phyloP scores from a whole-genome alignment of 306 rosid genomes.

The Gleditsia sinensis region DNA sequence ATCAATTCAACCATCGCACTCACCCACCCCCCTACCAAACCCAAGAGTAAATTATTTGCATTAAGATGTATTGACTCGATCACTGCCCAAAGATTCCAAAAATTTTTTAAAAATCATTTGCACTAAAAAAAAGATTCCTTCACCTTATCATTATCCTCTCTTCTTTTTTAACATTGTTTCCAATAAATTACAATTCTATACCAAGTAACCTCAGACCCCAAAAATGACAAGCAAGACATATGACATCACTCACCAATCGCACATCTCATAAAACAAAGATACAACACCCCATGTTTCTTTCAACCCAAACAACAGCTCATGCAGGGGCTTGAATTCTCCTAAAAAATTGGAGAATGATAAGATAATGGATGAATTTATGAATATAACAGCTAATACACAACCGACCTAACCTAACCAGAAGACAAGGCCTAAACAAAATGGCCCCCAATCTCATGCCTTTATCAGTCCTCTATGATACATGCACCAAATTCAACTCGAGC shows the following conservation, averaged over 20 bases:
- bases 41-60: no score
- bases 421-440: slow-evolving; percentile 77
- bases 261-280: slow-evolving; percentile 50
- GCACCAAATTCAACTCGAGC: slow-evolving; percentile 66
- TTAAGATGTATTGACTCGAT: no score
- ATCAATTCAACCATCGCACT: no score
- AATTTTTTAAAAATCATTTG: no score
- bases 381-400: slow-evolving; percentile 49
- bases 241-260: slow-evolving; percentile 67
- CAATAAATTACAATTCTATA: slow-evolving; percentile 69
- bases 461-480: slow-evolving; percentile 60
- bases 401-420: slow-evolving; percentile 52
- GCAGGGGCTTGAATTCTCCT: slow-evolving; percentile 76
- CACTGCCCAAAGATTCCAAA: not conserved
- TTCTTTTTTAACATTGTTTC: not conserved
- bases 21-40: no score
- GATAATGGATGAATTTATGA: slow-evolving; percentile 47
- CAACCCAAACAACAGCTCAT: slow-evolving; percentile 48
- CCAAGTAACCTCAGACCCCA: slow-evolving; percentile 57
- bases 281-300: slow-evolving; percentile 55
- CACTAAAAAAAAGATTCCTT: not conserved
- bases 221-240: slow-evolving; percentile 52
- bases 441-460: slow-evolving; percentile 53
- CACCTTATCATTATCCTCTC: not conserved
- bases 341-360: slow-evolving; percentile 86